A percentile compares a stretch with the other conserved stretches of the same genome.
Conservation (phyloP, 306 rosid species). For the Cucurbita pepo region DNA sequence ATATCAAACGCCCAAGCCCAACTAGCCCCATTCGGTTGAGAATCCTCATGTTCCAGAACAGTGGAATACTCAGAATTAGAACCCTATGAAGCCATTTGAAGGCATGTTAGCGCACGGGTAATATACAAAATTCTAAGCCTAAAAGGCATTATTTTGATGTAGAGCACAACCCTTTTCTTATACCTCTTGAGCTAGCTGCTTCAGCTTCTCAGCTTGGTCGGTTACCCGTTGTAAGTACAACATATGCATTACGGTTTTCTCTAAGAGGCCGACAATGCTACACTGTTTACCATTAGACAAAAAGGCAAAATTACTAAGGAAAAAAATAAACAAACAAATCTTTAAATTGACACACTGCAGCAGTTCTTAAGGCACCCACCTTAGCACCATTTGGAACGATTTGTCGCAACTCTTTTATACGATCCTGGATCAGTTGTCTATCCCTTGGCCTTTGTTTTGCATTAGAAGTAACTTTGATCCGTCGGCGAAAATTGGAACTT, state of each 20-base stretch:
- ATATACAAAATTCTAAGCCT: neutral
- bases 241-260: slow-evolving; percentile 68
- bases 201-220: slow-evolving; percentile 56
- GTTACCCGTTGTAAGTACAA: slow-evolving; percentile 43
- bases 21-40: slow-evolving; percentile 40
- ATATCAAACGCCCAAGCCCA: slow-evolving; percentile 57
- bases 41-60: slow-evolving; percentile 3
- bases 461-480: slow-evolving; percentile 16
- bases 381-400: slow-evolving; percentile 70
- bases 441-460: slow-evolving; percentile 70
- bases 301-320: neutral
- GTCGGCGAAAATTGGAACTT: slow-evolving; percentile 17
- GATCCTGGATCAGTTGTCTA: slow-evolving; percentile 81
- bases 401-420: slow-evolving; percentile 81
- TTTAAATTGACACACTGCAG: neutral
- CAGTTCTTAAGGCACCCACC: slow-evolving; percentile 19
- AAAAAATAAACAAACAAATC: neutral
- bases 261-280: slow-evolving; percentile 86
- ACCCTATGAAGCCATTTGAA: slow-evolving; percentile 22
- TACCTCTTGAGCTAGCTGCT: slow-evolving; percentile 34
- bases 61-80: slow-evolving; percentile 17
- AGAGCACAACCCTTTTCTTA: neutral
- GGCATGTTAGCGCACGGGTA: neutral
- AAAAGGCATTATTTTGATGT: neutral
- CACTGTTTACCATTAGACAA: slow-evolving; percentile 34